These are phyloP conservation scores for Plenodomus lindquistii DNA, from an alignment of 2,329 filamentous ascomycete species.

Conservation along the genomic window DNA sequence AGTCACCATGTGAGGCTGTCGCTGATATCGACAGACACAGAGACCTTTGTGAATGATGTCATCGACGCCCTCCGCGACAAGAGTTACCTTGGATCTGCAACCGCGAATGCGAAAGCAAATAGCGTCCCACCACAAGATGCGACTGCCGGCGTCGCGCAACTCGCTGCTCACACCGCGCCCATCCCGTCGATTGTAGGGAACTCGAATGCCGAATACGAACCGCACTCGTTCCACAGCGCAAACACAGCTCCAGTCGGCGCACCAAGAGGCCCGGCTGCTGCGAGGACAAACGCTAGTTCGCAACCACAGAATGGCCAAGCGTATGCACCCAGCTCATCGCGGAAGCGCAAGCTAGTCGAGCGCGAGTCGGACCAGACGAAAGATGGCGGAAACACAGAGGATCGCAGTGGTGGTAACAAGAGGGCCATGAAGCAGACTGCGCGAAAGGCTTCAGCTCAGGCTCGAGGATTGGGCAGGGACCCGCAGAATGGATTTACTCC, in stretches of 20 bases:
- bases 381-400: slow-evolving; percentile 47
- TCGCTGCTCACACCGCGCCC: slow-evolving; percentile 22
- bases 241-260: slow-evolving; percentile 28
- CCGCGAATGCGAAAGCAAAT: slow-evolving; percentile 15
- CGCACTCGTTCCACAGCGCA: slow-evolving; percentile 16
- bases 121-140: neutral
- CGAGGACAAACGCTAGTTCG: slow-evolving; percentile 2
- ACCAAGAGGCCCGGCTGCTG: slow-evolving; percentile 27
- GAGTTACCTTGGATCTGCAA: slow-evolving; percentile 36
- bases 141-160: neutral
- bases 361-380: slow-evolving; percentile 51
- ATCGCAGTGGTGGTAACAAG: slow-evolving; percentile 32
- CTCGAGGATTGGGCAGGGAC: slow-evolving; percentile 7
- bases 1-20: neutral
- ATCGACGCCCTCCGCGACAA: slow-evolving; percentile 67
- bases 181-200: slow-evolving; percentile 28
- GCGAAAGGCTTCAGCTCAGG: slow-evolving; percentile 48
- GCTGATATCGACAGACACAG: slow-evolving; percentile 53
- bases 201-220: slow-evolving; percentile 24
- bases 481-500: slow-evolving; percentile 10
- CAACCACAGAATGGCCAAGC: slow-evolving; percentile 13
- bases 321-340: slow-evolving; percentile 32
- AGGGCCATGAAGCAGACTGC: slow-evolving; percentile 62
- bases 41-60: slow-evolving; percentile 70
- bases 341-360: slow-evolving; percentile 63